A percentile compares a stretch with the other conserved stretches of the same genome.
Conservation (phyloP, 306 rosid genomes). For the Quercus mongolica region DNA sequence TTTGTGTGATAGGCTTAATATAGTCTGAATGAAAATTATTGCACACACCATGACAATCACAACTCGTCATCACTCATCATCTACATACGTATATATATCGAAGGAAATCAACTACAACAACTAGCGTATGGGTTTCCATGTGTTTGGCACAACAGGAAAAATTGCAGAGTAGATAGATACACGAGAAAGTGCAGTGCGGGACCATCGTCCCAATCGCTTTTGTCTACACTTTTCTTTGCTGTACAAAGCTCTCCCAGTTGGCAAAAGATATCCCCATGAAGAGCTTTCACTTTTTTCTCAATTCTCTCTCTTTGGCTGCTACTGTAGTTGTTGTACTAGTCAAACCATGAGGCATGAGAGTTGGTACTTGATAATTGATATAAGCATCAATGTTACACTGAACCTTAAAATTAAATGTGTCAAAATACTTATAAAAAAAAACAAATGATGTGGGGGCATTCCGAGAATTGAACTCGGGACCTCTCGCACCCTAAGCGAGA, state of each 20-base stretch:
- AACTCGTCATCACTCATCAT: no score
- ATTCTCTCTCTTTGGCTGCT: no score
- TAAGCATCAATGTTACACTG: no score
- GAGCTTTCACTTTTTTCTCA: no score
- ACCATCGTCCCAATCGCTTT: neutral
- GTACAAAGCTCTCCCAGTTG: neutral
- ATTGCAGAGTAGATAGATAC: neutral
- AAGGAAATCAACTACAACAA: neutral
- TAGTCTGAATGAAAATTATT: no score
- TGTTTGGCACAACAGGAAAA: neutral
- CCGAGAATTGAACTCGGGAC: conserved; percentile 39
- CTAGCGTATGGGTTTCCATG: neutral
- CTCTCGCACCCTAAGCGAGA: conserved; percentile 43
- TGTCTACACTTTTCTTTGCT: neutral
- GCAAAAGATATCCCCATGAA: no score
- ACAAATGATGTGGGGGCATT: conserved; percentile 16
- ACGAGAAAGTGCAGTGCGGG: conserved; percentile 26
- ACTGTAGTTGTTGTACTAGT: no score
- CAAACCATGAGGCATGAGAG: no score
- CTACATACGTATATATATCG: no score
- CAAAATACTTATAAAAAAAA: neutral
- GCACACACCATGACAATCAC: no score
- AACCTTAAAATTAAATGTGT: neutral
- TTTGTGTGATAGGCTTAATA: no score
- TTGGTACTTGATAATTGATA: no score